Evolutionary conservation across 345 rosid genomes (phyloP).

Genomic region (Laguncularia racemosa): DNA sequence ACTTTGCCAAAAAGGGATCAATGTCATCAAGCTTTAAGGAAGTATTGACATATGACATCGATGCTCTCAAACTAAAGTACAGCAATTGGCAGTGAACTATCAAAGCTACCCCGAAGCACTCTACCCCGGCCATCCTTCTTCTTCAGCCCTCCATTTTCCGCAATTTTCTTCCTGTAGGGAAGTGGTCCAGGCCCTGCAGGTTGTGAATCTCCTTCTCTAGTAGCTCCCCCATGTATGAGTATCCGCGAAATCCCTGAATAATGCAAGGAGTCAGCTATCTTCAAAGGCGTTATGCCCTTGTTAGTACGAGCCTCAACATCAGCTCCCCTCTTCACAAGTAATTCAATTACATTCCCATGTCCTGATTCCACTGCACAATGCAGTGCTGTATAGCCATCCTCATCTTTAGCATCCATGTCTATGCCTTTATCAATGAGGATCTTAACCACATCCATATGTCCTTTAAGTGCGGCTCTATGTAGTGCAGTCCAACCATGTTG

Average conservation of each 20-base stretch:
- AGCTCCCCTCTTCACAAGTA: slow-evolving; percentile 46
- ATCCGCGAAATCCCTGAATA: slow-evolving; percentile 49
- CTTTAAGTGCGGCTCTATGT: slow-evolving; percentile 58
- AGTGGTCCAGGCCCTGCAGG: background rate
- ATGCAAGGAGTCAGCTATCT: slow-evolving; percentile 49
- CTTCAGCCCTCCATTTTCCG: slow-evolving; percentile 15
- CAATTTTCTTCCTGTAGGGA: background rate
- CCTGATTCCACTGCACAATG: slow-evolving; percentile 66
- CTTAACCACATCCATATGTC: slow-evolving; percentile 27
- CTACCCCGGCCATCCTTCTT: slow-evolving; percentile 23
- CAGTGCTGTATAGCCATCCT: slow-evolving; percentile 63
- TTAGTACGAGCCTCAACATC: slow-evolving; percentile 51
- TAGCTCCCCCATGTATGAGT: slow-evolving; percentile 31
- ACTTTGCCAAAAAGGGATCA: no score
- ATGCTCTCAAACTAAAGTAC: slow-evolving; percentile 17
- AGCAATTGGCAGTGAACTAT: slow-evolving; percentile 26
- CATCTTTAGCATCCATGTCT: slow-evolving; percentile 49
- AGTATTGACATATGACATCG: background rate
- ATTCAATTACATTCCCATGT: slow-evolving; percentile 41
- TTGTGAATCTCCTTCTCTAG: slow-evolving; percentile 13
- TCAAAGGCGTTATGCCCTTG: slow-evolving; percentile 34
- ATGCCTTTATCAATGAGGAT: slow-evolving; percentile 41
- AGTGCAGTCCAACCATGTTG: slow-evolving; percentile 67
- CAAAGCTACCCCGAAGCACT: slow-evolving; percentile 28
- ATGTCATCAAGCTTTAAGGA: background rate